phyloP scores from a whole-genome alignment of 495 filamentous ascomycete species.

The Talaromyces ruber region DNA sequence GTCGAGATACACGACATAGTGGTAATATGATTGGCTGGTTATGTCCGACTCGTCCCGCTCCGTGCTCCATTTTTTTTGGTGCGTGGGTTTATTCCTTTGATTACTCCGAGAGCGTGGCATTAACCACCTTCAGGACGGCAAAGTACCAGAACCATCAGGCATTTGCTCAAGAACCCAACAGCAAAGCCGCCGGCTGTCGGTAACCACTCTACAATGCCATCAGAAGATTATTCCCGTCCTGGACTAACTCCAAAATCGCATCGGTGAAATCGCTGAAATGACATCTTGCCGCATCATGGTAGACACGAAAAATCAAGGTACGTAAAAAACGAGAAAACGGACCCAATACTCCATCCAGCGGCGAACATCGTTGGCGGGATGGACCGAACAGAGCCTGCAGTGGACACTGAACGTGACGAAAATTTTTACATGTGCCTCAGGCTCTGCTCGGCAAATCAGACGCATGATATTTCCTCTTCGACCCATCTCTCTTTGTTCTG shows the following conservation, averaged over 20 bases:
- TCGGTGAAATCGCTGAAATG: too few species aligned
- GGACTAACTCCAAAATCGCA: too few species aligned
- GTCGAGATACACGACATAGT: too few species aligned
- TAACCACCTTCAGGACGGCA: too few species aligned
- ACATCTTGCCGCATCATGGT: too few species aligned
- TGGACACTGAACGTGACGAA: not conserved
- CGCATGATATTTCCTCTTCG: not conserved
- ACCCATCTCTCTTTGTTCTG: not conserved
- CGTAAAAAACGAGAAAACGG: not conserved
- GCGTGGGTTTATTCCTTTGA: constrained; percentile 2
- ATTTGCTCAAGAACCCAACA: not conserved
- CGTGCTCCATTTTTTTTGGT: not conserved
- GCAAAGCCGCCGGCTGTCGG: not conserved
- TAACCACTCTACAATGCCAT: too few species aligned
- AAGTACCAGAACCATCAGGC: not conserved
- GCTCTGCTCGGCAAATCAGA: not conserved
- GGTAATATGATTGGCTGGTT: not conserved
- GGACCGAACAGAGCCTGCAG: not conserved
- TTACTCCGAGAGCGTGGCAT: constrained; percentile 9
- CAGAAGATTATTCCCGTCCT: too few species aligned
- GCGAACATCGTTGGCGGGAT: not conserved
- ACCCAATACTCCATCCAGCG: not conserved
- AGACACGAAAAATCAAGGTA: not conserved
- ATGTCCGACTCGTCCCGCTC: not conserved
- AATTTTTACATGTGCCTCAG: not conserved